phyloP scores from a whole-genome alignment of 2,329 filamentous ascomycete genomes.

The Colletotrichum noveboracense region DNA sequence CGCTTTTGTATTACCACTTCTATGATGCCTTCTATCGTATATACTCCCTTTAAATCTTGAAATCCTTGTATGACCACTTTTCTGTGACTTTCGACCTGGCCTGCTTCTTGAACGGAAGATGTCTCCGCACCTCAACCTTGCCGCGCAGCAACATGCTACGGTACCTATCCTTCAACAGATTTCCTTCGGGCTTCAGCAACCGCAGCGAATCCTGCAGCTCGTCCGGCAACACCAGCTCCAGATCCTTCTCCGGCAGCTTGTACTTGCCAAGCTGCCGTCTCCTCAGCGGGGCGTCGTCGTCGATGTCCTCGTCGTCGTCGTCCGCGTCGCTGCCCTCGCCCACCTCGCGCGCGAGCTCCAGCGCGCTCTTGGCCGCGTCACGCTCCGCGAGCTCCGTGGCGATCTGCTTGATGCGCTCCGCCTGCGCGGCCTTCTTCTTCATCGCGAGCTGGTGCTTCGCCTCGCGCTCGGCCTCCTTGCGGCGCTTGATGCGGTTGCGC shows the following conservation, averaged over 20 bases:
- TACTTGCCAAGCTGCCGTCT: slow-evolving; percentile 76
- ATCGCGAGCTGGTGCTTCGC: slow-evolving; percentile 78
- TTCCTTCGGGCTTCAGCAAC: slow-evolving; percentile 92
- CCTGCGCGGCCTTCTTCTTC: slow-evolving; percentile 75
- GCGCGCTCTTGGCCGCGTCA: slow-evolving; percentile 46
- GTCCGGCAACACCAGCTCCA: slow-evolving; percentile 83
- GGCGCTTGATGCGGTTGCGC: slow-evolving; percentile 84
- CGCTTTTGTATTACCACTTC: slow-evolving; percentile 16
- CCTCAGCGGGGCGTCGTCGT: slow-evolving; percentile 69
- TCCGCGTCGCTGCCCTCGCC: slow-evolving; percentile 39
- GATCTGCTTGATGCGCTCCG: slow-evolving; percentile 74
- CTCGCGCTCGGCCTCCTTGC: slow-evolving; percentile 84
- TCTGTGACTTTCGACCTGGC: slow-evolving; percentile 82
- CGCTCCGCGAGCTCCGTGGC: slow-evolving; percentile 65
- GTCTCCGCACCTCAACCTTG: slow-evolving; percentile 83
- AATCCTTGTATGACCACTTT: slow-evolving; percentile 99
- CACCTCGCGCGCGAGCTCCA: slow-evolving; percentile 43
- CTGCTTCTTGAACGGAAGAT: slow-evolving; percentile 82
- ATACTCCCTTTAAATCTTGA: slow-evolving; percentile 41
- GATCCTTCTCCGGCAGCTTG: slow-evolving; percentile 76
- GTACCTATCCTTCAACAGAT: slow-evolving; percentile 90
- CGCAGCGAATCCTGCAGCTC: slow-evolving; percentile 83
- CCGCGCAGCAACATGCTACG: slow-evolving; percentile 86
- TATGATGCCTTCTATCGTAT: background rate
- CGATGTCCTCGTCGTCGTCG: slow-evolving; percentile 59